These are phyloP conservation scores for Psilocybe subaeruginosa DNA, from an alignment of 768 basidiomycete genomes.

Conservation along the genomic window DNA sequence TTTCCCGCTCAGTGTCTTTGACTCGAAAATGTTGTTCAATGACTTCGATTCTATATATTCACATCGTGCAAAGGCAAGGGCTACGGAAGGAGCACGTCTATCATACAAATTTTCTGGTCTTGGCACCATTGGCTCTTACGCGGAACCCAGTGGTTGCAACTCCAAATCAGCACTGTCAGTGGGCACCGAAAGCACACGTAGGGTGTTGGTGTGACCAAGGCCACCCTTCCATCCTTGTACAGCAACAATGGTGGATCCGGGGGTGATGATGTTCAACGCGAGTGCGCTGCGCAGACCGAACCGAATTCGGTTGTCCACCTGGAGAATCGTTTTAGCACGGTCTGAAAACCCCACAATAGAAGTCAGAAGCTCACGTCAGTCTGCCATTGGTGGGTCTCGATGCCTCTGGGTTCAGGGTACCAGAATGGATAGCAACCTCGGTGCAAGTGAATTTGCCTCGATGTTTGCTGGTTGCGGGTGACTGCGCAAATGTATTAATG, in stretches of 20 bases:
- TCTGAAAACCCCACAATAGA: background rate
- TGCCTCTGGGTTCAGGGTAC: conserved; percentile 93
- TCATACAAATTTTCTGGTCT: conserved; percentile 1
- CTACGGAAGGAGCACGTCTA: background rate
- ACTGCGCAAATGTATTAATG: conserved; percentile 47
- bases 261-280: conserved; percentile 81
- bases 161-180: conserved; percentile 81
- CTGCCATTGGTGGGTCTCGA: conserved; percentile 93
- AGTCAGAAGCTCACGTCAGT: conserved; percentile 71
- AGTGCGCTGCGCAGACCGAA: conserved; percentile 88
- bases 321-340: conserved; percentile 15
- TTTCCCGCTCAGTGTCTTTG: background rate
- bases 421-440: conserved; percentile 97
- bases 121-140: conserved; percentile 7
- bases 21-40: background rate
- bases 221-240: conserved; percentile 99
- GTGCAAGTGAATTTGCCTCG: conserved; percentile 96
- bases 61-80: background rate
- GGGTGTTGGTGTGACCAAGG: conserved; percentile 92
- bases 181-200: conserved; percentile 83
- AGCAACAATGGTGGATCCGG: conserved; percentile 88
- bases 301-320: conserved; percentile 90
- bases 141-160: conserved; percentile 57
- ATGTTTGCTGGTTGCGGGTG: conserved; percentile 93
- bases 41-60: background rate